phyloP scores from a whole-genome alignment of 2,329 filamentous ascomycete genomes.

The Magnaporthiopsis rhizophila region DNA sequence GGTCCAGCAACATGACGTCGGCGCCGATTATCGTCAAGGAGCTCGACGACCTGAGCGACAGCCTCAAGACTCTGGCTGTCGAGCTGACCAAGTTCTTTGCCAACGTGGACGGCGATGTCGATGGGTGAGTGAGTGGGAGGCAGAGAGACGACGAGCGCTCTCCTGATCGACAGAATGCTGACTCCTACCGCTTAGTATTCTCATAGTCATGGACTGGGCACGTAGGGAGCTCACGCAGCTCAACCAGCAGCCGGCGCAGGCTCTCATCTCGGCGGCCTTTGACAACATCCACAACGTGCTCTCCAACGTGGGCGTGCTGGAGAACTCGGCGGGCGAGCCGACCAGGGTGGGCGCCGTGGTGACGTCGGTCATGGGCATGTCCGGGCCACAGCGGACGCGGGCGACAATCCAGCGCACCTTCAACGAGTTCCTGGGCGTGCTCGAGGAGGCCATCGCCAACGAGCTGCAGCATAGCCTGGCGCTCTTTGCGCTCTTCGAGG shows the following conservation, averaged over 20 bases:
- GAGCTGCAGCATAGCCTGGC: conserved; percentile 74
- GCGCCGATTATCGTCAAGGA: conserved; percentile 78
- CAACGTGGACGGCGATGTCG: conserved; percentile 87
- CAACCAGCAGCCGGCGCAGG: conserved; percentile 50
- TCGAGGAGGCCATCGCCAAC: conserved; percentile 81
- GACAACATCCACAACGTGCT: conserved; percentile 78
- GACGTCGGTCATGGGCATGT: conserved; percentile 69
- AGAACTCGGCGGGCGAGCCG: conserved; percentile 45
- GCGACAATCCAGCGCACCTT: conserved; percentile 79
- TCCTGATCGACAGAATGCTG: neutral
- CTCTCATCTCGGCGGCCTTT: conserved; percentile 61
- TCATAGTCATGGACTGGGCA: conserved; percentile 95
- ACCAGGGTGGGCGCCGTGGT: conserved; percentile 63
- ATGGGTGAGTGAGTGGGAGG: conserved; percentile 61
- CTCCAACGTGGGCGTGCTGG: conserved; percentile 53
- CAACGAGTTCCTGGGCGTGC: conserved; percentile 74
- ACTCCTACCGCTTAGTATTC: conserved; percentile 48
- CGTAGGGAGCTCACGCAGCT: conserved; percentile 73
- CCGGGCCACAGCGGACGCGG: conserved; percentile 71
- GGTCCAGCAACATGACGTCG: conserved; percentile 84
- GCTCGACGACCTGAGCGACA: conserved; percentile 79
- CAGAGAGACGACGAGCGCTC: too few relatives aligned
- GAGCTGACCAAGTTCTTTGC: conserved; percentile 90
- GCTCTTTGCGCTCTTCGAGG: conserved; percentile 84
- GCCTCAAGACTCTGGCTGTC: conserved; percentile 71